Percentiles rank a stretch among this genome's conserved stretches.
Conservation (phyloP, 139 green algal species). For the Chlorella vulgaris region DNA sequence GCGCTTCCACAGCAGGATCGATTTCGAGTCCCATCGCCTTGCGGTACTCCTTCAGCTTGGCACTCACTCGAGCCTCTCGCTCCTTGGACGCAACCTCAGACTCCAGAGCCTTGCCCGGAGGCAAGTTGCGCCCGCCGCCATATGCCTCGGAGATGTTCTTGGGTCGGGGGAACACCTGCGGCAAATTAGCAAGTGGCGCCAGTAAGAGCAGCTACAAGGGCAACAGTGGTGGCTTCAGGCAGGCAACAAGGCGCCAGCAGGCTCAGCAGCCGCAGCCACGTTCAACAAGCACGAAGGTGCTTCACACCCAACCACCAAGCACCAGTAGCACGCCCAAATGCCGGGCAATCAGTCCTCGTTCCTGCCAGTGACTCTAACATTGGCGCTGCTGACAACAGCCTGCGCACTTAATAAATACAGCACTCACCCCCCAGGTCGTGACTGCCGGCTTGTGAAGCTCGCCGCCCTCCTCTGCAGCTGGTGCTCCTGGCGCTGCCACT, state of each 20-base stretch:
- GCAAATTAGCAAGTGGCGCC: slow-evolving; percentile 71
- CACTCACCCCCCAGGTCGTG: slow-evolving; percentile 6
- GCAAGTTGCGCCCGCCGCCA: slow-evolving; percentile 78
- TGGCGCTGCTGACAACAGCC: too few species aligned
- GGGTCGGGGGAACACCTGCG: slow-evolving; percentile 87
- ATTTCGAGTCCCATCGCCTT: slow-evolving; percentile 60
- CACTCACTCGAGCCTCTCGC: slow-evolving; percentile 27
- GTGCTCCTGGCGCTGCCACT: neutral
- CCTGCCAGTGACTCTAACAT: too few species aligned
- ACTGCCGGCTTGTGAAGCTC: slow-evolving; percentile 60
- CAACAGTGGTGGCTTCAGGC: too few species aligned
- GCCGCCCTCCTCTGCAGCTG: slow-evolving; percentile 4
- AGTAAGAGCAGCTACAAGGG: slow-evolving; percentile 37
- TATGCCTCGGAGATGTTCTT: slow-evolving; percentile 83
- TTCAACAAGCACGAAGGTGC: too few species aligned
- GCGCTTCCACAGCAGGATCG: slow-evolving; percentile 53
- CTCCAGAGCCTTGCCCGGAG: slow-evolving; percentile 73
- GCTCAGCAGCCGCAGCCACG: too few species aligned
- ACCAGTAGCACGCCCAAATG: too few species aligned
- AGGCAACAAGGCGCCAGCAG: too few species aligned
- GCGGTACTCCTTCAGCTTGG: slow-evolving; percentile 32
- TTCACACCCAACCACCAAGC: too few species aligned
- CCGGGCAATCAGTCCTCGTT: too few species aligned
- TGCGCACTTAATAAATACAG: too few species aligned
- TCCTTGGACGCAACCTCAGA: slow-evolving; percentile 49